Conservation (phyloP, 768 basidiomycete genomes). For the Trichaptum fuscoviolaceum region DNA sequence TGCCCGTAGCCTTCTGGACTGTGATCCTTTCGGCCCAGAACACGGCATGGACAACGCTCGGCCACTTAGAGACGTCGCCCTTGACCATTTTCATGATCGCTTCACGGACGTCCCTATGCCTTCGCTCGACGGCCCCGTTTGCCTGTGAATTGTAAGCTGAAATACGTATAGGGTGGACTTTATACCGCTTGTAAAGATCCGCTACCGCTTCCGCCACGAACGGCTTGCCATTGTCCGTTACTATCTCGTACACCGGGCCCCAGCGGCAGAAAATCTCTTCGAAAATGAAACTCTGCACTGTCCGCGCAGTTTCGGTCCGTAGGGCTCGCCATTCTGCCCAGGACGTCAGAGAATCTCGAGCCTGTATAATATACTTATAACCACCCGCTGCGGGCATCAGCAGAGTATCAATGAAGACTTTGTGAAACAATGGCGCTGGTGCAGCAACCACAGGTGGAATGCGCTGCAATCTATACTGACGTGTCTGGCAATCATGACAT, state of each 20-base stretch:
- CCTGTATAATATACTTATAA: slow-evolving; percentile 28
- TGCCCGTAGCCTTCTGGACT: slow-evolving; percentile 21
- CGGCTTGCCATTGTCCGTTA: slow-evolving; percentile 37
- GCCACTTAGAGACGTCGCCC: slow-evolving; percentile 17
- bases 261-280: slow-evolving; percentile 34
- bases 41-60: slow-evolving; percentile 15
- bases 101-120: slow-evolving; percentile 27
- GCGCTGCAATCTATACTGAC: background rate
- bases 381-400: slow-evolving; percentile 14
- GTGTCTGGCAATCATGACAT: slow-evolving; percentile 10
- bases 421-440: slow-evolving; percentile 21
- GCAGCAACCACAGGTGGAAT: slow-evolving; percentile 16
- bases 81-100: slow-evolving; percentile 29
- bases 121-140: slow-evolving; percentile 32
- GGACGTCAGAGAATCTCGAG: slow-evolving; percentile 16
- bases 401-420: slow-evolving; percentile 10
- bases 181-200: slow-evolving; percentile 22
- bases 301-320: slow-evolving; percentile 14
- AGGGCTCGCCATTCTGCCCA: slow-evolving; percentile 20
- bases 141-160: slow-evolving; percentile 37
- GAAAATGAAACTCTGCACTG: slow-evolving; percentile 28
- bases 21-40: slow-evolving; percentile 37
- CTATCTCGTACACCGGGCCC: slow-evolving; percentile 32
- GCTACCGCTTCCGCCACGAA: slow-evolving; percentile 21
- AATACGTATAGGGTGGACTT: slow-evolving; percentile 35